Evolutionary conservation across 257 asterid species (phyloP), one percentile per base, ranked within the genome.

Genomic region (Oldenlandia corymbosa): DNA sequence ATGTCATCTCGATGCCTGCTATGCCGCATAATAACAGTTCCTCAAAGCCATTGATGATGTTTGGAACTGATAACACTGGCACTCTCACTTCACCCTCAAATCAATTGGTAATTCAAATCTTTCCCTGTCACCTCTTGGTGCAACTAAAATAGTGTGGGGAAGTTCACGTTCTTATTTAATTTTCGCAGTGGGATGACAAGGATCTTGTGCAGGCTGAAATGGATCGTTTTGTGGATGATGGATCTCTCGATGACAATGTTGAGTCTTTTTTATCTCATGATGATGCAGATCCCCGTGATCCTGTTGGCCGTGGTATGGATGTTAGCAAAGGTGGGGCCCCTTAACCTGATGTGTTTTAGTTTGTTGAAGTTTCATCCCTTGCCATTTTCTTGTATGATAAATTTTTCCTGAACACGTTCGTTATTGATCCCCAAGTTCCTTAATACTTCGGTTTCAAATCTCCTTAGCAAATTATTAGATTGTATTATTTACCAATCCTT

Each of bases 151-250:
- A 37, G 32, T 48, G 26, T 48, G 48, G n/a, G 23, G 30, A 67
- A 43, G 42, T 66, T 76, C 73, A 64, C 79, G 66, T 79, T 52
- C 57, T 30, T 34, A 56, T 78, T 47, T 67, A 26, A 49, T 71
- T 62, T 75, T 67, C 73, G 70, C 91, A 92, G 98, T 92, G 98
- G 98, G 98, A 89, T 68, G 98, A 85, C 73, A 92, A 92, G 70
- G 97, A 92, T 79, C 84, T 87, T 64, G 90, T 75, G 76, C 97
- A 83, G 84, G 83, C 95, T 83, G 98, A 89, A 57, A 88, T 92
- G 91, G 95, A 92, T 69, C 95, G 93, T 67, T 92, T 89, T 71
- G 98, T 87, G 81, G 98, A 89, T 60, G 98, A 91, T 75, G 95
- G 81, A 47, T 75, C 84, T 48, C 84, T 86, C 68, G 98, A 92